Percentiles rank a stretch among this genome's conserved stretches.
phyloP scores from a whole-genome alignment of 106 monocot genomes.

The Dioscorea alata region DNA sequence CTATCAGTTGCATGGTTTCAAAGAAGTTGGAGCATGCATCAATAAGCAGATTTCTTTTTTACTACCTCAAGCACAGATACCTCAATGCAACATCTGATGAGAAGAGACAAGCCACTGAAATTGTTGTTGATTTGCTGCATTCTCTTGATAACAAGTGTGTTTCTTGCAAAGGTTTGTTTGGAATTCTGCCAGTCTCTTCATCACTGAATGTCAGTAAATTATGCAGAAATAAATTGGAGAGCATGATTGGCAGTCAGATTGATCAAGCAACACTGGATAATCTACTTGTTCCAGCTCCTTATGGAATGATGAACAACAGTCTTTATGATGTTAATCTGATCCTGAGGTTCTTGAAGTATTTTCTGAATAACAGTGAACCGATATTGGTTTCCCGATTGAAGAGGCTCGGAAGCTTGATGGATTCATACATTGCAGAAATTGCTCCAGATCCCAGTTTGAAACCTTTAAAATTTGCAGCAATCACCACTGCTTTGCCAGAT shows the following conservation, averaged over 20 bases:
- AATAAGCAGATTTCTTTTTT: conserved; percentile 64
- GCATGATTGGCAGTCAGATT: conserved; percentile 61
- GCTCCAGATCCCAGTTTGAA: conserved; percentile 76
- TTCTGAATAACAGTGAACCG: conserved; percentile 29
- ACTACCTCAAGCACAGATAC: conserved; percentile 52
- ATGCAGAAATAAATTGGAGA: conserved; percentile 47
- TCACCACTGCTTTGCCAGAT: conserved; percentile 57
- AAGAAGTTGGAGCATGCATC: conserved; percentile 36
- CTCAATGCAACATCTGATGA: conserved; percentile 20
- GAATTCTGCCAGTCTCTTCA: conserved; percentile 47
- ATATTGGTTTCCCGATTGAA: conserved; percentile 29
- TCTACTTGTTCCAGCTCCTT: conserved; percentile 51
- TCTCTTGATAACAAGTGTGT: conserved; percentile 47
- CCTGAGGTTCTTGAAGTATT: conserved; percentile 59
- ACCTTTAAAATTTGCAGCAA: conserved; percentile 45
- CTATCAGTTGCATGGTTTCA: conserved; percentile 31
- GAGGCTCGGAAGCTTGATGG: conserved; percentile 56
- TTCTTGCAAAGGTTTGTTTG: conserved; percentile 68
- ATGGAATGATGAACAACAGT: conserved; percentile 13
- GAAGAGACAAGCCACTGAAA: conserved; percentile 44
- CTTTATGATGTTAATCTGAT: conserved; percentile 75
- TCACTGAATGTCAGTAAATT: conserved; percentile 24
- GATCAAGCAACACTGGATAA: conserved; percentile 74
- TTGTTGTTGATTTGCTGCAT: conserved; percentile 40
- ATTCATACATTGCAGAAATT: conserved; percentile 86